A percentile compares a stretch with the other conserved stretches of the same genome.
phyloP scores from a whole-genome alignment of 164 flowering plant species.

The Aristolochia californica region DNA sequence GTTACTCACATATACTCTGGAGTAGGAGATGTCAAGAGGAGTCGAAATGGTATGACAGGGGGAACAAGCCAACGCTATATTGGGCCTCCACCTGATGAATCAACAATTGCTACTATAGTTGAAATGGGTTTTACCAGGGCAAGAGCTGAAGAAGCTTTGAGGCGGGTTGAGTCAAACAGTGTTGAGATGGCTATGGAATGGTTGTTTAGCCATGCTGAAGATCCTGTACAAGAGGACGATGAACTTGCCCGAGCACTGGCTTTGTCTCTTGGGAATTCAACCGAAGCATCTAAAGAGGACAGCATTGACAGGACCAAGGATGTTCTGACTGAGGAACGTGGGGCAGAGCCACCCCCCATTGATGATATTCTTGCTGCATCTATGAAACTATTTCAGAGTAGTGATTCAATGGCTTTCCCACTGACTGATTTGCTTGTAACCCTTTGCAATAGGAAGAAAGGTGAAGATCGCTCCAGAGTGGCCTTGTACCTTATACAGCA shows the following conservation, averaged over 20 bases:
- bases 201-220: slow-evolving; percentile 83
- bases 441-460: slow-evolving; percentile 71
- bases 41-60: slow-evolving; percentile 40
- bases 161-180: slow-evolving; percentile 73
- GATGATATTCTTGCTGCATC: slow-evolving; percentile 70
- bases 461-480: slow-evolving; percentile 74
- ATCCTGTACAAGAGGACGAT: slow-evolving; percentile 92
- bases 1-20: slow-evolving; percentile 72
- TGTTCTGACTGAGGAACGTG: slow-evolving; percentile 37
- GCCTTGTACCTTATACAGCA: slow-evolving; percentile 61
- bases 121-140: slow-evolving; percentile 94
- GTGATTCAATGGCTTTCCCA: slow-evolving; percentile 64
- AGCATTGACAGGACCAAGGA: slow-evolving; percentile 44
- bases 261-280: slow-evolving; percentile 68
- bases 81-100: slow-evolving; percentile 86
- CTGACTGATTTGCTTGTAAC: slow-evolving; percentile 77
- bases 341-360: slow-evolving; percentile 54
- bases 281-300: slow-evolving; percentile 64
- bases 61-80: slow-evolving; percentile 38
- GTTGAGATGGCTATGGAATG: slow-evolving; percentile 99
- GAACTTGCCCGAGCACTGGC: slow-evolving; percentile 95
- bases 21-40: slow-evolving; percentile 62
- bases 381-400: slow-evolving; percentile 63
- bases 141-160: slow-evolving; percentile 87
- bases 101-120: slow-evolving; percentile 71